A percentile compares a stretch with the other conserved stretches of the same genome.
These are phyloP conservation scores for Cercospora sesami DNA, from an alignment of 2,329 filamentous ascomycete species.

Conservation along the genomic window DNA sequence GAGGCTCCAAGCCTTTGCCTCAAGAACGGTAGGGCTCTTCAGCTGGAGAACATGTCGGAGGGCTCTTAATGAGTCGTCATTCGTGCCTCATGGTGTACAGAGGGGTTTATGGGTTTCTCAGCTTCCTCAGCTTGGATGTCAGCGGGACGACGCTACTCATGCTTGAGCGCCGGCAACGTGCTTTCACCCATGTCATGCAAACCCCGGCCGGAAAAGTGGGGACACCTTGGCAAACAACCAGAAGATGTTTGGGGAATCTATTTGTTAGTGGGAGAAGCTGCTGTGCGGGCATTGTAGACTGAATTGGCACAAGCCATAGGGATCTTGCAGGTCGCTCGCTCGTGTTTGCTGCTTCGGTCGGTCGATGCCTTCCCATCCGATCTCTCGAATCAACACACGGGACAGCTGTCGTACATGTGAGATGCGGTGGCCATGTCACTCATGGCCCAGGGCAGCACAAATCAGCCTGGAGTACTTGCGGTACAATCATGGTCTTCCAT, in stretches of 20 bases:
- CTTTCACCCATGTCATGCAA: not conserved
- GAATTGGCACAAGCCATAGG: not conserved
- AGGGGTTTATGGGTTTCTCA: not conserved
- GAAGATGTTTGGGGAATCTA: not conserved
- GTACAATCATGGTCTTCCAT: not conserved
- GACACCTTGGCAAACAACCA: conserved; percentile 1
- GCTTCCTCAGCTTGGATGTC: not conserved
- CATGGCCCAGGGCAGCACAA: not conserved
- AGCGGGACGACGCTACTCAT: not conserved
- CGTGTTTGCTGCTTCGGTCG: not conserved
- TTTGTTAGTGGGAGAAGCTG: not conserved
- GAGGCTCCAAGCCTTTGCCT: not conserved
- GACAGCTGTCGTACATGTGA: not conserved
- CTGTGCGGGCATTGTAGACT: not conserved
- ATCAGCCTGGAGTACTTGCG: not conserved
- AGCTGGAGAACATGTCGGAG: not conserved
- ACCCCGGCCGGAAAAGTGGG: not conserved
- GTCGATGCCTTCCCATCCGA: not conserved
- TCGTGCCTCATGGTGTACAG: not conserved
- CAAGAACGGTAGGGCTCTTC: not conserved
- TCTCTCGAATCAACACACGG: not conserved
- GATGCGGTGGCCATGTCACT: not conserved
- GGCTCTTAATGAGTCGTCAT: not conserved
- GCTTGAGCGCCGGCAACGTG: not conserved
- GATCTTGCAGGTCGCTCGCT: not conserved